Percentiles rank a stretch among this genome's conserved stretches.
These are phyloP conservation scores for Hypoxylon cercidicola DNA, from an alignment of 495 filamentous ascomycete genomes.

Conservation along the genomic window DNA sequence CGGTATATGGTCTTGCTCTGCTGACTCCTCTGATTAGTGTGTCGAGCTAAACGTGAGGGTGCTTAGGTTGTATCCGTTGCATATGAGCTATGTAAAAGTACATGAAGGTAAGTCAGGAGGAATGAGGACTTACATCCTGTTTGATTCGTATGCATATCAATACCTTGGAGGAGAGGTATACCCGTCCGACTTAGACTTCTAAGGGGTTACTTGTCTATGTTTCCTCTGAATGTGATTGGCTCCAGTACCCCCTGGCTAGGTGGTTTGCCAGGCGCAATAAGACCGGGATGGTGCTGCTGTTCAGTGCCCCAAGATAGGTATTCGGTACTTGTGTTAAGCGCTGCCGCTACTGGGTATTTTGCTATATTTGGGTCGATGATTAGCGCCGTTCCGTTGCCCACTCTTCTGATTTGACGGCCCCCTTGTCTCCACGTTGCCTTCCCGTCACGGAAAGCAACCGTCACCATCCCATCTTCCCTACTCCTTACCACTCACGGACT, in stretches of 20 bases:
- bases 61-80: background rate
- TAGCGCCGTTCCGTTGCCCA: slow-evolving; percentile 41
- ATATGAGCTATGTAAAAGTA: slow-evolving; percentile 2
- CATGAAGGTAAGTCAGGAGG: slow-evolving; percentile 1
- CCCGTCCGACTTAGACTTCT: slow-evolving; percentile 27
- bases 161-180: slow-evolving; percentile 31
- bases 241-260: slow-evolving; percentile 10
- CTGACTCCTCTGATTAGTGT: slow-evolving; percentile 3
- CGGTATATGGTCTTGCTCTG: slow-evolving; percentile 7
- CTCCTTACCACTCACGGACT: slow-evolving; percentile 11
- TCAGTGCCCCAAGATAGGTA: slow-evolving; percentile 31
- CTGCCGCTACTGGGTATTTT: slow-evolving; percentile 43
- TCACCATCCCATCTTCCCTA: background rate
- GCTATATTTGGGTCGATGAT: slow-evolving; percentile 41
- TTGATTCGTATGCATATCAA: too few species aligned
- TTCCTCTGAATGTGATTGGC: slow-evolving; percentile 27
- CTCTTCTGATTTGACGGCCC: slow-evolving; percentile 38
- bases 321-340: slow-evolving; percentile 44
- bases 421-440: slow-evolving; percentile 16
- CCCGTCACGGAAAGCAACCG: slow-evolving; percentile 29
- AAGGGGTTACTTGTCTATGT: slow-evolving; percentile 19
- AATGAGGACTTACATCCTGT: slow-evolving; percentile 26
- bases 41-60: background rate
- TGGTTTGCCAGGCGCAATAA: slow-evolving; percentile 42
- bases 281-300: slow-evolving; percentile 32